phyloP scores from a whole-genome alignment of 2,329 filamentous ascomycete species.

The Penicillium psychrosexuale region DNA sequence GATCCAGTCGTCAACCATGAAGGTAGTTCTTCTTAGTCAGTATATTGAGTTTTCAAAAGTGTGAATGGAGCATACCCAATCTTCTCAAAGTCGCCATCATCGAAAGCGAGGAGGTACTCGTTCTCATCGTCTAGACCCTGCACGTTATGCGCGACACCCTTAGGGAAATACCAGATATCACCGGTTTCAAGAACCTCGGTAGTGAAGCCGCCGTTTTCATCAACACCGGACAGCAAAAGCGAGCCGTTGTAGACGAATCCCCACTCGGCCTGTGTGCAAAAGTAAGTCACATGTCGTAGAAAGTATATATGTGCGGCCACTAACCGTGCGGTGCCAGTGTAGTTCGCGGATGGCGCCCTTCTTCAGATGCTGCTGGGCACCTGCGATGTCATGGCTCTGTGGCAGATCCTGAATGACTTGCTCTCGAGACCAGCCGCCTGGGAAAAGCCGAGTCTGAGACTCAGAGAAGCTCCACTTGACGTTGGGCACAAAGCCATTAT shows the following conservation, averaged over 20 bases:
- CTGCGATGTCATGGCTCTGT: constrained; percentile 62
- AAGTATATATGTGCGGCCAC: constrained; percentile 18
- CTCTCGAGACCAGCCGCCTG: constrained; percentile 64
- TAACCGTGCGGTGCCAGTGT: constrained; percentile 65
- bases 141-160: constrained; percentile 61
- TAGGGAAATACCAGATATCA: constrained; percentile 68
- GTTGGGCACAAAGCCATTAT: constrained; percentile 63
- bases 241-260: constrained; percentile 60
- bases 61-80: constrained; percentile 47
- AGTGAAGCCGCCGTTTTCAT: constrained; percentile 56
- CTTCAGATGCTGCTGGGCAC: constrained; percentile 65
- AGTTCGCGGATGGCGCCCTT: constrained; percentile 65
- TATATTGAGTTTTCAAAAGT: background rate
- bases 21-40: constrained; percentile 55
- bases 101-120: constrained; percentile 65
- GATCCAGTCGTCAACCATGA: constrained; percentile 70
- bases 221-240: constrained; percentile 59
- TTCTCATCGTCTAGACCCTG: constrained; percentile 63
- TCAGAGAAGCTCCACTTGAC: constrained; percentile 69
- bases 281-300: background rate
- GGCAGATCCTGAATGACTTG: constrained; percentile 67
- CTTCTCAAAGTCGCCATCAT: constrained; percentile 64
- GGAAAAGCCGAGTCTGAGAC: constrained; percentile 60
- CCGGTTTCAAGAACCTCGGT: constrained; percentile 58
- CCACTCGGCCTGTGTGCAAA: constrained; percentile 58